Conservation (phyloP, 148 eudicot species). For the Silene uniflora region DNA sequence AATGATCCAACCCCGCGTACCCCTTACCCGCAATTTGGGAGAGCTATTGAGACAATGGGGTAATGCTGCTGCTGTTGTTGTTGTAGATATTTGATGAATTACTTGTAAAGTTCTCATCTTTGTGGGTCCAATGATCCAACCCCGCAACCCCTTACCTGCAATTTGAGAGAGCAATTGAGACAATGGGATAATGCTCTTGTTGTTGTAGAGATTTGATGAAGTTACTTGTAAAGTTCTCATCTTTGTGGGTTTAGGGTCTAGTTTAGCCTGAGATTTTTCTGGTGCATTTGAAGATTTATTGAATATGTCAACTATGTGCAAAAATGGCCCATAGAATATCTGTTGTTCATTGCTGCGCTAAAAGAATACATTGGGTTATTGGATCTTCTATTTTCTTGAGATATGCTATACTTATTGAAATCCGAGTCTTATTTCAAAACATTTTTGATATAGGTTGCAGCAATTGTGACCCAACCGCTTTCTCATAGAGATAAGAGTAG, state of each 20-base stretch:
- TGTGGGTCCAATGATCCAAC: background rate
- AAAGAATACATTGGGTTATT: too few species aligned
- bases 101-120: too few species aligned
- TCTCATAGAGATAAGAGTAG: slow-evolving; percentile 72
- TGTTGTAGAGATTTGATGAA: background rate
- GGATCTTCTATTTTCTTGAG: background rate
- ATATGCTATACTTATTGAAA: background rate
- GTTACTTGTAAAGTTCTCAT: background rate
- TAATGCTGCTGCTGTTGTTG: too few species aligned
- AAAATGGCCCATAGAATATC: background rate
- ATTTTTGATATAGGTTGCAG: slow-evolving; percentile 56
- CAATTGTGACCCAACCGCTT: slow-evolving; percentile 91
- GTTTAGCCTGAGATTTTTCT: background rate
- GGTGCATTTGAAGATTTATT: background rate
- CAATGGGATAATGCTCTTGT: too few species aligned
- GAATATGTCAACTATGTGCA: background rate
- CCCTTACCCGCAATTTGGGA: too few species aligned
- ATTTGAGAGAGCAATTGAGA: background rate
- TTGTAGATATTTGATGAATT: too few species aligned
- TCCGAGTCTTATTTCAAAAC: background rate
- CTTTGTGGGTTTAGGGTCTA: background rate
- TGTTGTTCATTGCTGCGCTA: too few species aligned
- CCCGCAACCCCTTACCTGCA: too few species aligned
- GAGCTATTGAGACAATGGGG: too few species aligned
- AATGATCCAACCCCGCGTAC: too few species aligned